Evolutionary conservation across 177 flowering plant species (phyloP).

Genomic region (Tripterygium wilfordii): DNA sequence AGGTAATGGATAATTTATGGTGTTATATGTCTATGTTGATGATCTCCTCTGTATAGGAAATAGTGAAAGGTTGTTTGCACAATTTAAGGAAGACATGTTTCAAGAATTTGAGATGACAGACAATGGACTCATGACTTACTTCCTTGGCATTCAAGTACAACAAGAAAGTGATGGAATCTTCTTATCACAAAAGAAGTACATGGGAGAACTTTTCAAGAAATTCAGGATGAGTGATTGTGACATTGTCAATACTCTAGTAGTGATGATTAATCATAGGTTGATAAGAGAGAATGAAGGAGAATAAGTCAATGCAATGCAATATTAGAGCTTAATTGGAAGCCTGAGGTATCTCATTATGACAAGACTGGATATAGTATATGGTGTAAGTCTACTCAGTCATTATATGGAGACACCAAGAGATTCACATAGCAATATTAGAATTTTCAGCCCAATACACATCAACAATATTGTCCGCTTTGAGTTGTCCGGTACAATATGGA

Average conservation of each 20-base stretch:
- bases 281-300: constrained; percentile 2
- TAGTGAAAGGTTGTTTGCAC: background rate
- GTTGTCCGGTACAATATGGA: too few species aligned
- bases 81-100: background rate
- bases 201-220: background rate
- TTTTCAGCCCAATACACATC: too few species aligned
- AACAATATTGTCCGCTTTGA: too few species aligned
- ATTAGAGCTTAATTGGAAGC: constrained; percentile 6
- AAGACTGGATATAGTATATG: constrained; percentile 8
- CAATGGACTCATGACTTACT: constrained; percentile 1
- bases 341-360: constrained; percentile 12
- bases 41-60: background rate
- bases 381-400: constrained; percentile 8
- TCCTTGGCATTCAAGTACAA: background rate
- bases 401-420: constrained; percentile 8
- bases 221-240: background rate
- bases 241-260: background rate
- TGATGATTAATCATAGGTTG: background rate
- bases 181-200: background rate
- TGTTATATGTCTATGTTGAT: background rate
- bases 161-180: background rate
- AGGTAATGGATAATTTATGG: background rate
- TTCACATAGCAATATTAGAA: too few species aligned
- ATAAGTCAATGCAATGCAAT: background rate
- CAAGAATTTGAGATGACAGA: constrained; percentile 8